Evolutionary conservation across 306 rosid genomes (phyloP).

Genomic region (Ochetophila trinervis): DNA sequence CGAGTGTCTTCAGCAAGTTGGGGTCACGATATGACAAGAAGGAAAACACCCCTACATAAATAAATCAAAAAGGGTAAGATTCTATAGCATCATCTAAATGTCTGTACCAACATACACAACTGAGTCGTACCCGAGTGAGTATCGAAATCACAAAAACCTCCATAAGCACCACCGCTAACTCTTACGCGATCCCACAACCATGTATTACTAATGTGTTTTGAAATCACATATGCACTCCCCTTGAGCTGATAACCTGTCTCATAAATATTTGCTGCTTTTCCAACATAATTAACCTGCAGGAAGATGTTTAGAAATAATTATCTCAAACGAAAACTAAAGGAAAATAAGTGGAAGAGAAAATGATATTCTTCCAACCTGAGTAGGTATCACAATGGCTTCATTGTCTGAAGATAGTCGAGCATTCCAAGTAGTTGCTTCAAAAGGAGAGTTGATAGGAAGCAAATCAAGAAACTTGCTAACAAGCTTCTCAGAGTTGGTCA

Average conservation of each 20-base stretch:
- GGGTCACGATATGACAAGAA: constrained; percentile 98
- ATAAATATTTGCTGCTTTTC: constrained; percentile 83
- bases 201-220: constrained; percentile 81
- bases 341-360: constrained; percentile 17
- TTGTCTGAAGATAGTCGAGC: constrained; percentile 56
- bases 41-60: constrained; percentile 75
- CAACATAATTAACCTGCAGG: constrained; percentile 90
- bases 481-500: constrained; percentile 44
- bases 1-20: constrained; percentile 88
- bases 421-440: constrained; percentile 49
- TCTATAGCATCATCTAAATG: constrained; percentile 14
- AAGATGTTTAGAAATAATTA: constrained; percentile 31
- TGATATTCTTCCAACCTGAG: constrained; percentile 57
- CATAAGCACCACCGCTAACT: constrained; percentile 98
- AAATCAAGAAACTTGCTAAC: constrained; percentile 70
- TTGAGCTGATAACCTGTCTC: constrained; percentile 75
- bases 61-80: constrained; percentile 30
- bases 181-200: constrained; percentile 99
- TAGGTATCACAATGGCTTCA: constrained; percentile 90
- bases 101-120: constrained; percentile 8
- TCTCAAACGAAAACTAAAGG: constrained; percentile 13
- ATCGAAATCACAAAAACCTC: constrained; percentile 97
- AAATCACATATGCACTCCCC: constrained; percentile 93
- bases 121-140: constrained; percentile 70
- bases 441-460: constrained; percentile 63